phyloP scores from a whole-genome alignment of 2,329 filamentous ascomycete genomes.

The Elsinoe necatrix region DNA sequence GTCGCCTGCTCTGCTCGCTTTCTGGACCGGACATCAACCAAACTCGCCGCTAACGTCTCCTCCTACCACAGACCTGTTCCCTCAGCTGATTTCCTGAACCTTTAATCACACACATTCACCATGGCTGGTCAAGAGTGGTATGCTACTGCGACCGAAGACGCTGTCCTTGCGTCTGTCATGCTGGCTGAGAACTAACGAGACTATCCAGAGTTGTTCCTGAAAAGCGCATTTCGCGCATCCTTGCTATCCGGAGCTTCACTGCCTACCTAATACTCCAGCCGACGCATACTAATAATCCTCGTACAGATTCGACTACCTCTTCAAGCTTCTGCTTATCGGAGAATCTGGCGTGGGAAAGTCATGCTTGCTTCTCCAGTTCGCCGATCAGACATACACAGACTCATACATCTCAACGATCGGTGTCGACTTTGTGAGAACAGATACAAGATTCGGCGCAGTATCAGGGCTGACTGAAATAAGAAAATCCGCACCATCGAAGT shows the following conservation, averaged over 20 bases:
- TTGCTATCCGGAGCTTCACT: background rate
- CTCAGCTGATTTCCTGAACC: background rate
- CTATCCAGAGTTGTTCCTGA: background rate
- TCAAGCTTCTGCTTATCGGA: conserved; percentile 99
- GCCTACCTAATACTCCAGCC: background rate
- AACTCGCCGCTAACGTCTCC: background rate
- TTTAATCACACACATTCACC: background rate
- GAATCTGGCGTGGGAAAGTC: conserved; percentile 99
- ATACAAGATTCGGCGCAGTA: background rate
- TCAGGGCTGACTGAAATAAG: conserved; percentile 43
- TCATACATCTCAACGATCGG: conserved; percentile 99
- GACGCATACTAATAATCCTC: background rate
- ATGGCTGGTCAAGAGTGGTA: conserved; percentile 17
- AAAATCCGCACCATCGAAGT: conserved; percentile 99
- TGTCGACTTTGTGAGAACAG: conserved; percentile 79
- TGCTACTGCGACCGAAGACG: background rate
- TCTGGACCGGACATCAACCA: background rate
- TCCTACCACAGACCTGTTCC: background rate
- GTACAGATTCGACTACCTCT: conserved; percentile 97
- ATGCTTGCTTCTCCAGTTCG: conserved; percentile 93
- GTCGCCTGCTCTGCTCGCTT: background rate
- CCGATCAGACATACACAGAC: conserved; percentile 98
- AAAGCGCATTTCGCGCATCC: background rate
- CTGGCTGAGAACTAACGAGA: background rate
- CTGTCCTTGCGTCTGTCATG: background rate